Evolutionary conservation across 768 basidiomycete species (phyloP), one percentile per base, ranked within the genome.

Genomic region (Kwoniella dejecticola): DNA sequence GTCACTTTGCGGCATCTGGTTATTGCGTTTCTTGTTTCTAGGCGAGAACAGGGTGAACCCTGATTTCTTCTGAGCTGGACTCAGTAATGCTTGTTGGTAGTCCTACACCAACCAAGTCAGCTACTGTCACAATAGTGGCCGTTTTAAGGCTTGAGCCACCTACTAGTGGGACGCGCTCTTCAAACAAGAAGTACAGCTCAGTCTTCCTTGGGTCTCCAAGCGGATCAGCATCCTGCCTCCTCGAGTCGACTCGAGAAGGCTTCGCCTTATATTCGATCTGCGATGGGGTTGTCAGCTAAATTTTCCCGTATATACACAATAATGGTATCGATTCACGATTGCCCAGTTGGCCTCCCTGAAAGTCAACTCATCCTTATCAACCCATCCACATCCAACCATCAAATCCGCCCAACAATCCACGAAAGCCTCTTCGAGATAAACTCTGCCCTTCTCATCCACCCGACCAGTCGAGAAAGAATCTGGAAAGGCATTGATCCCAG

Each of bases 341-440:
- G 88, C 90, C 92, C 92, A 97, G 72, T 91, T 92, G 69, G 90
- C 90, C 66, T 94, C 90, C 66, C 89, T 82, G 75, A 91, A 90
- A 2, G 86, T 81, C 60, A 87, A 85, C 67, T 93, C 91, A 2
- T 82, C 83, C 69, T 90, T 87, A 65, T 92, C 89, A 85, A 88
- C 86, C 87, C 93, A 95, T 3, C 90, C 90, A 1, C 64, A 70
- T 49, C 79, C 76, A 24, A 79, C 45, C 62, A 79, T 63, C 29
- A 81, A 64, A 65, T 82, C 82, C 29, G 77, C 80, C 79, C 79
- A 70, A 84, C 87, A 52, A 86, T 92, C 91, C 27, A 97, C 71
- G 76, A 98, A 97, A 0, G 88, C 84, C 77, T 92, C 91, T 74
- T 99, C 95, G 41, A 98, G 26, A 23, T 65, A 71, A 19, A 63